These are phyloP conservation scores for Wickerhamiella kazuoi DNA, from an alignment of 805 yeast species.

Conservation along the genomic window DNA sequence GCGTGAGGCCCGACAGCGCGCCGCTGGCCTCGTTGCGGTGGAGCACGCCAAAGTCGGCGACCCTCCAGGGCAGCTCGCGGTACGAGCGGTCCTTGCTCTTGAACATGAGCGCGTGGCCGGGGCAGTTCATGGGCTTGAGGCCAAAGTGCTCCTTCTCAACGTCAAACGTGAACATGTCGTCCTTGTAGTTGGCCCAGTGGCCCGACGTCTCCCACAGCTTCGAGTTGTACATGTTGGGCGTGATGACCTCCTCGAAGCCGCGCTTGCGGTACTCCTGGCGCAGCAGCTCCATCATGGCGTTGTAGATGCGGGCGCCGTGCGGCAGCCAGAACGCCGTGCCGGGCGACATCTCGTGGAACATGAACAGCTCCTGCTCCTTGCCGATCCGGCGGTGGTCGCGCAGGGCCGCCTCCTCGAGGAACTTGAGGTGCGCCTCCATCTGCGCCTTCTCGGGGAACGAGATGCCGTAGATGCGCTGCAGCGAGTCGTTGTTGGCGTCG, in stretches of 20 bases:
- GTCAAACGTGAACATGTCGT: conserved; percentile 91
- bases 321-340: conserved; percentile 99
- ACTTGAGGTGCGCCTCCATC: conserved; percentile 87
- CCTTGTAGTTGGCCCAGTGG: conserved; percentile 96
- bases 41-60: conserved; percentile 76
- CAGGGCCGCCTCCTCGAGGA: conserved; percentile 86
- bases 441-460: conserved; percentile 96
- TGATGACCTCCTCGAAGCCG: conserved; percentile 95
- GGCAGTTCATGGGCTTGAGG: conserved; percentile 79
- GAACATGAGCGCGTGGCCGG: conserved; percentile 70
- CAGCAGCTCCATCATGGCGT: conserved; percentile 61
- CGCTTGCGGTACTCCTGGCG: conserved; percentile 76
- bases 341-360: conserved; percentile 92
- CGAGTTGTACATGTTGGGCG: conserved; percentile 96
- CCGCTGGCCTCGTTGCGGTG: conserved; percentile 95
- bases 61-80: conserved; percentile 70
- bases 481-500: conserved; percentile 78
- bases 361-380: conserved; percentile 85
- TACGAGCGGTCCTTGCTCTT: conserved; percentile 60
- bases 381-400: conserved; percentile 92
- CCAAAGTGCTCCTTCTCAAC: conserved; percentile 94
- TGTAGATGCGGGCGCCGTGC: conserved; percentile 95
- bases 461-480: conserved; percentile 94
- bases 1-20: conserved; percentile 76
- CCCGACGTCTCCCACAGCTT: conserved; percentile 98